Evolutionary conservation across 2,329 filamentous ascomycete species (phyloP).

Genomic region (Penicillium polonicum): DNA sequence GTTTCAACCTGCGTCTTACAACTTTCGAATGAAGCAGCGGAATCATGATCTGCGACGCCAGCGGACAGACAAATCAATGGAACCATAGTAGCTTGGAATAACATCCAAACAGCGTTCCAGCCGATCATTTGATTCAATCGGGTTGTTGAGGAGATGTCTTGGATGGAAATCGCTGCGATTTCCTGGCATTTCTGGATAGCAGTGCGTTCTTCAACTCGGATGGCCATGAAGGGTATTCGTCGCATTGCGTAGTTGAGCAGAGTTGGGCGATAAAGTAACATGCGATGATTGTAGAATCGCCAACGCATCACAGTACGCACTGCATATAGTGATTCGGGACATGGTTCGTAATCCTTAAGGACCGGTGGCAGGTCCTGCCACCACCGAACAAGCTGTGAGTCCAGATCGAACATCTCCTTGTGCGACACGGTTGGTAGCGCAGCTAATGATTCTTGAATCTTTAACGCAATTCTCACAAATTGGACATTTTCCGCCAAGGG

Average conservation of each 20-base stretch:
- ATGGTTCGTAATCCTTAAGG: conserved; percentile 62
- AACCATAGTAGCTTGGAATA: conserved; percentile 76
- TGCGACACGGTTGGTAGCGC: conserved; percentile 62
- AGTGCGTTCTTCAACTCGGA: conserved; percentile 59
- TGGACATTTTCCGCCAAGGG: conserved; percentile 71
- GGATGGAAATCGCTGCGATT: conserved; percentile 66
- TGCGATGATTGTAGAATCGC: conserved; percentile 73
- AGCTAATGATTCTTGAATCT: conserved; percentile 70
- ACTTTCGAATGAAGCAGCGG: conserved; percentile 1
- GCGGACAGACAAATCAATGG: conserved; percentile 50
- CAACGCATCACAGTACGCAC: conserved; percentile 73
- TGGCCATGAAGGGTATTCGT: conserved; percentile 49
- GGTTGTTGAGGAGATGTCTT: conserved; percentile 67
- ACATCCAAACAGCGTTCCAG: conserved; percentile 76
- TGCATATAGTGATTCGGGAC: conserved; percentile 66
- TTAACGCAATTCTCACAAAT: conserved; percentile 73
- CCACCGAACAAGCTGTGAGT: conserved; percentile 67
- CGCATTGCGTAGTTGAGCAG: conserved; percentile 61
- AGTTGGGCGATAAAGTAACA: conserved; percentile 69
- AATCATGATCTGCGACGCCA: conserved; percentile 3
- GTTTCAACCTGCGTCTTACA: conserved; percentile 16
- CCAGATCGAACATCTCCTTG: conserved; percentile 62
- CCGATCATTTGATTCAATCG: conserved; percentile 69
- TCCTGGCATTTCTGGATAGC: conserved; percentile 67
- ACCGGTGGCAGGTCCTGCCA: conserved; percentile 66